phyloP scores from a whole-genome alignment of 805 yeast genomes.

The Phaffomyces thermotolerans region DNA sequence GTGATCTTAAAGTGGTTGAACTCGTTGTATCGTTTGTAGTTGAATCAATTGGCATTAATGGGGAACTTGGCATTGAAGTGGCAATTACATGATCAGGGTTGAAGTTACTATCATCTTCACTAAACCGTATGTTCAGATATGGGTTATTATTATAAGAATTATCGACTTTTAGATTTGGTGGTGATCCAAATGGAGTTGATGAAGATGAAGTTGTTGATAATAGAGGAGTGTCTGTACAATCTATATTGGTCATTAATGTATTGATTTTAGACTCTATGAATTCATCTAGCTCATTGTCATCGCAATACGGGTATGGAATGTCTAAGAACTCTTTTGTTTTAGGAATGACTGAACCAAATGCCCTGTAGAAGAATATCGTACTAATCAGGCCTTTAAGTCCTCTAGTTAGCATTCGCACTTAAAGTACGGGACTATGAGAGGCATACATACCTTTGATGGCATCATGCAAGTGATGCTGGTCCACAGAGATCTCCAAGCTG shows the following conservation, averaged over 20 bases:
- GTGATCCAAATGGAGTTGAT: constrained; percentile 19
- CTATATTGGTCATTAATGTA: constrained; percentile 24
- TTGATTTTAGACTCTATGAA: constrained; percentile 31
- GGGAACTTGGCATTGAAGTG: constrained; percentile 7
- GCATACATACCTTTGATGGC: constrained; percentile 6
- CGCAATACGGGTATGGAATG: constrained; percentile 49
- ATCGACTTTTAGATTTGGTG: constrained; percentile 10
- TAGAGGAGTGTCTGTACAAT: constrained; percentile 9
- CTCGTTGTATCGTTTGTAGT: neutral
- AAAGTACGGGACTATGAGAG: neutral
- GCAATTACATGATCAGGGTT: neutral
- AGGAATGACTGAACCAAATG: constrained; percentile 60
- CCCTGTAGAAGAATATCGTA: constrained; percentile 60
- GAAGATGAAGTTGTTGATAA: constrained; percentile 12
- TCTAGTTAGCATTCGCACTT: neutral
- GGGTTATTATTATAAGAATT: constrained; percentile 9
- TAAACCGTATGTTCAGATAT: constrained; percentile 13
- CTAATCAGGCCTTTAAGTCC: constrained; percentile 35
- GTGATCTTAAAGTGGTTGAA: constrained; percentile 4
- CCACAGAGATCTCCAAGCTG: constrained; percentile 9
- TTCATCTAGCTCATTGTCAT: constrained; percentile 41
- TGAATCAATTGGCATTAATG: neutral
- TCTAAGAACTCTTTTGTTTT: constrained; percentile 47
- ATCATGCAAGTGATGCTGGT: constrained; percentile 6
- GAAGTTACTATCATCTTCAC: constrained; percentile 8